These are phyloP conservation scores for Geotrichum histeridarum DNA, from an alignment of 1,139 yeast species.

Conservation along the genomic window DNA sequence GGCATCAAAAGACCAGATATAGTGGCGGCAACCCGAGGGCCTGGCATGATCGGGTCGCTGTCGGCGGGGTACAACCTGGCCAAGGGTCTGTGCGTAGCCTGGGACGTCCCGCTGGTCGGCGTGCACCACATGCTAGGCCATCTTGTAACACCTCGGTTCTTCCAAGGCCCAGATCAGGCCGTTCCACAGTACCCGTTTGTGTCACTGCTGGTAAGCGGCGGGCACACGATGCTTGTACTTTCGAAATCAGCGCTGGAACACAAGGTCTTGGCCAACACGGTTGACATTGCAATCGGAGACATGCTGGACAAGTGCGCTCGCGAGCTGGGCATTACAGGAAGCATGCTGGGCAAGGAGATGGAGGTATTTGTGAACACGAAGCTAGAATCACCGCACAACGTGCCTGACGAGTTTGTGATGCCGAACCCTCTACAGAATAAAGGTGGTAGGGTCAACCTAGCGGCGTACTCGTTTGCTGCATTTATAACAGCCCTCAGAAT, in stretches of 20 bases:
- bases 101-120: conserved; percentile 73
- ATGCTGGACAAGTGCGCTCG: conserved; percentile 91
- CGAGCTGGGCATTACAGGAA: conserved; percentile 71
- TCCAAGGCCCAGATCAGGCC: conserved; percentile 31
- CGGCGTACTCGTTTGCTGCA: conserved; percentile 67
- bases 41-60: conserved; percentile 92
- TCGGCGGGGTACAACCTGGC: conserved; percentile 80
- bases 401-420: conserved; percentile 38
- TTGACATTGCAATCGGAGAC: conserved; percentile 91
- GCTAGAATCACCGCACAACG: conserved; percentile 26
- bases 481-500: conserved; percentile 27
- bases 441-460: conserved; percentile 39
- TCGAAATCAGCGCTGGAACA: conserved; percentile 60
- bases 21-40: conserved; percentile 89
- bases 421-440: conserved; percentile 53
- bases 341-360: conserved; percentile 79
- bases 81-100: conserved; percentile 75
- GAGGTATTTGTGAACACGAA: conserved; percentile 51
- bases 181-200: conserved; percentile 68
- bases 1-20: conserved; percentile 54
- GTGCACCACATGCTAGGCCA: conserved; percentile 98
- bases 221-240: conserved; percentile 84
- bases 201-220: conserved; percentile 83
- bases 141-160: conserved; percentile 59
- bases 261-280: conserved; percentile 65